A percentile compares a stretch with the other conserved stretches of the same genome.
Evolutionary conservation across 2,329 filamentous ascomycete genomes (phyloP).

Genomic region (Fusarium austroafricanum): DNA sequence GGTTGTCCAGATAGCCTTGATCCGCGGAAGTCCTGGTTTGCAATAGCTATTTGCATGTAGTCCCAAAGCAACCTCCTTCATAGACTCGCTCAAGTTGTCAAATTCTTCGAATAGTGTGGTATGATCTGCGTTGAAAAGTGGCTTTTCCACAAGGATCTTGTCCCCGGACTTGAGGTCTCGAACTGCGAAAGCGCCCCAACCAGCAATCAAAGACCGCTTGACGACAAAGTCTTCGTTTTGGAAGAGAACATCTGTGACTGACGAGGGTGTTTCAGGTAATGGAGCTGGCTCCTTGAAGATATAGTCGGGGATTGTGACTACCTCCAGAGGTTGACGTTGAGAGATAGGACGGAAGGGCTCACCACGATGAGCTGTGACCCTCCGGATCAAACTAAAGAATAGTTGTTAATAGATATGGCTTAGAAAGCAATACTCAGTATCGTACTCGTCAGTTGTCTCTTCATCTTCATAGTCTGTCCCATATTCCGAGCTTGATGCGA

Average conservation of each 20-base stretch:
- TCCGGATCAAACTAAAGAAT: slow-evolving; percentile 33
- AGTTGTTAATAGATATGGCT: neutral
- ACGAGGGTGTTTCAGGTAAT: slow-evolving; percentile 8
- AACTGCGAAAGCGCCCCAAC: slow-evolving; percentile 61
- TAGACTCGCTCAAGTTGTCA: slow-evolving; percentile 47
- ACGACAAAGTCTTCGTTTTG: slow-evolving; percentile 57
- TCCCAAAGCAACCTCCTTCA: slow-evolving; percentile 51
- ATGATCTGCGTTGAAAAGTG: slow-evolving; percentile 53
- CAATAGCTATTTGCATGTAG: slow-evolving; percentile 53
- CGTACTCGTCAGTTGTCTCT: slow-evolving; percentile 39
- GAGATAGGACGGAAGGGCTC: slow-evolving; percentile 11
- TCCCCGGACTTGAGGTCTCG: slow-evolving; percentile 53
- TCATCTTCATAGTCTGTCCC: slow-evolving; percentile 40
- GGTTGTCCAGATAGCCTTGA: slow-evolving; percentile 57
- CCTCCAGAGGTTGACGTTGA: slow-evolving; percentile 20
- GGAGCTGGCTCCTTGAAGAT: neutral
- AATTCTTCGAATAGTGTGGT: slow-evolving; percentile 51
- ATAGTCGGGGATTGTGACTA: neutral
- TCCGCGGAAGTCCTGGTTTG: slow-evolving; percentile 44
- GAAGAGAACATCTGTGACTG: slow-evolving; percentile 40
- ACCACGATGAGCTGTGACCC: slow-evolving; percentile 23
- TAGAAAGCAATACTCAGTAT: neutral
- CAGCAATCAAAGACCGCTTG: slow-evolving; percentile 54
- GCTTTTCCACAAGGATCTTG: slow-evolving; percentile 58
- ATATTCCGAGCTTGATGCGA: slow-evolving; percentile 36